A percentile compares a stretch with the other conserved stretches of the same genome.
Evolutionary conservation across 768 basidiomycete species (phyloP).

Genomic region (Lentinula sp.): DNA sequence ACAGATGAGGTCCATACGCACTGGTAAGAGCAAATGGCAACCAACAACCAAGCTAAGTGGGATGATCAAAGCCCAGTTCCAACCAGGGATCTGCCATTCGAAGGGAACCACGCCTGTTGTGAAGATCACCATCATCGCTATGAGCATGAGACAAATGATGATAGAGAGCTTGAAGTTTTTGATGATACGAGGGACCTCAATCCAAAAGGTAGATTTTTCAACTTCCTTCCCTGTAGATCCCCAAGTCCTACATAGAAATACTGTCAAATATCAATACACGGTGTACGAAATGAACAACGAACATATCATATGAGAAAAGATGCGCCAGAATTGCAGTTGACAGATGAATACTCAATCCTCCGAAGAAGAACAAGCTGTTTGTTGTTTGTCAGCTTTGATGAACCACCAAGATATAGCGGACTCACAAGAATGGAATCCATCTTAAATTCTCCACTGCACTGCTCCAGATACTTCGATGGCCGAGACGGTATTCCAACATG

Average conservation of each 20-base stretch:
- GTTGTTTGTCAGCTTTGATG: background rate
- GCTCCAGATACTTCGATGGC: conserved; percentile 43
- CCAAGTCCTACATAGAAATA: conserved; percentile 36
- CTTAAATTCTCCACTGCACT: conserved; percentile 52
- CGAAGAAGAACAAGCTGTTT: conserved; percentile 67
- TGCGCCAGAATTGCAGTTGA: conserved; percentile 62
- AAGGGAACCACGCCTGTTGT: conserved; percentile 47
- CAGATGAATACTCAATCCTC: conserved; percentile 68
- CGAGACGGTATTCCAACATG: conserved; percentile 71
- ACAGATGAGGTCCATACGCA: conserved; percentile 24
- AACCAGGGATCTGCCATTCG: conserved; percentile 61
- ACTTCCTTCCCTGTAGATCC: conserved; percentile 72
- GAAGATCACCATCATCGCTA: conserved; percentile 60
- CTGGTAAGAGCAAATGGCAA: conserved; percentile 67
- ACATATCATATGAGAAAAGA: conserved; percentile 59
- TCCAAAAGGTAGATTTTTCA: conserved; percentile 83
- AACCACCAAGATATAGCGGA: conserved; percentile 10
- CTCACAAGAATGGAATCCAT: conserved; percentile 73
- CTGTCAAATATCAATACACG: background rate
- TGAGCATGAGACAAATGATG: conserved; percentile 50
- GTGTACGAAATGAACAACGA: conserved; percentile 11
- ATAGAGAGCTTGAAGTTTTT: conserved; percentile 75
- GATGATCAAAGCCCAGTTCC: conserved; percentile 66
- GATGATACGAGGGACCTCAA: conserved; percentile 82
- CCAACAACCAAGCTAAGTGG: conserved; percentile 67